Base-by-base conservation (phyloP, 345 rosid genomes). In the Clausena lansium region DNA sequence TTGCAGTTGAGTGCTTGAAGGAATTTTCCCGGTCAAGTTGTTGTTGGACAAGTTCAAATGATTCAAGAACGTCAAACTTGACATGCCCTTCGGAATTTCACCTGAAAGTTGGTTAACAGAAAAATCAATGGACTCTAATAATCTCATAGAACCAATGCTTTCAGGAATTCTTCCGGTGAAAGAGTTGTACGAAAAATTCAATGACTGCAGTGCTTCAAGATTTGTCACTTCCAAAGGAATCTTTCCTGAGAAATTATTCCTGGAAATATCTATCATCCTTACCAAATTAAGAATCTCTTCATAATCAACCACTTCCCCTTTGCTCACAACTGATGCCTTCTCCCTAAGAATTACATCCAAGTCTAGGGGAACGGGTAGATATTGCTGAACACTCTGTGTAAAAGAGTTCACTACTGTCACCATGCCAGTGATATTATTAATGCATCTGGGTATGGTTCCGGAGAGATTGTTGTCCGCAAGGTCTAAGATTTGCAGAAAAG, bases 401-500 rank as follows among this genome's bases (percentile, higher is more conserved):
- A 41, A 41, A 6, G 20, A 19, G 69, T 15, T 7, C 59, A 7
- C 9, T 41, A 2, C 22, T 19, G 47, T 41, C 14, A 13, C 15
- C 20, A 24, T 62, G 73, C 55, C 55, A 19, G 17, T 58, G 6
- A 77, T 60, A 30, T 67, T 68, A 61, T 8, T 36, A 35, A 81
- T 35, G 10, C 76, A 77, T 11, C 39, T 67, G 2, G 81, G 81
- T 27, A 82, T 69, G 14, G 36, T 22, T 9, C 73, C 79, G 0
- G 76, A 74, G 17, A 74, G 57, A 41, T 55, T 70, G 70, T 35
- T 82, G 4, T 41, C 0, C 7, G 79, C 76, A 22, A 77, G 39
- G 33, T 81, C 84, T n/a, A 74, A 32, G 1, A 81, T 62, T 0
- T 62, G 72, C 3, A 62, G 58, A 50, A 11, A 50, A 59, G 50